Evolutionary conservation across 352 stramenopile genomes (phyloP).

Genomic region (Lagenidium giganteum): DNA sequence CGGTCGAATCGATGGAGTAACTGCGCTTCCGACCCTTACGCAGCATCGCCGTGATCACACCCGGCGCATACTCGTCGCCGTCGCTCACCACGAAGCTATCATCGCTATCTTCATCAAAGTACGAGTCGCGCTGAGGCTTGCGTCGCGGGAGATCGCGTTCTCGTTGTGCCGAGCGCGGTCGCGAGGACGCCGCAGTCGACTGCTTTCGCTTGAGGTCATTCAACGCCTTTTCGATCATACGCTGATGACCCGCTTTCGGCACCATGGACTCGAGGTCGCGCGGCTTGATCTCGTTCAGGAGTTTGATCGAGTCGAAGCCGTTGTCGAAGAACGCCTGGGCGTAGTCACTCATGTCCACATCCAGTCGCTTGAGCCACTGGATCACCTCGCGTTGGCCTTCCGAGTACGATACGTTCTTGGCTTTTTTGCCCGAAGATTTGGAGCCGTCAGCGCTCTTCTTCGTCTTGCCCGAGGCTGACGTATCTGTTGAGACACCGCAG

Average conservation of each 20-base stretch:
- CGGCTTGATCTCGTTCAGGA: slow-evolving; percentile 71
- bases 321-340: slow-evolving; percentile 83
- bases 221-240: slow-evolving; percentile 74
- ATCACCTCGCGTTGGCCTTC: slow-evolving; percentile 77
- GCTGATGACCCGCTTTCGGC: slow-evolving; percentile 81
- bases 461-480: slow-evolving; percentile 4
- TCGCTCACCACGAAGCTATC: slow-evolving; percentile 85
- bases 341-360: slow-evolving; percentile 84
- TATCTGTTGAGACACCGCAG: slow-evolving; percentile 34
- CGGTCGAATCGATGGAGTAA: slow-evolving; percentile 74
- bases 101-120: slow-evolving; percentile 83
- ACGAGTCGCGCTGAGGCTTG: slow-evolving; percentile 45
- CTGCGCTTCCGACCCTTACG: slow-evolving; percentile 63
- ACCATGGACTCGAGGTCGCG: slow-evolving; percentile 64
- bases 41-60: slow-evolving; percentile 77
- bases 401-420: slow-evolving; percentile 43
- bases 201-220: slow-evolving; percentile 73
- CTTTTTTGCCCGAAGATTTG: slow-evolving; percentile 8
- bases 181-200: slow-evolving; percentile 36
- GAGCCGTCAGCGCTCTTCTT: slow-evolving; percentile 14
- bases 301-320: slow-evolving; percentile 84
- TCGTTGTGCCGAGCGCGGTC: slow-evolving; percentile 24
- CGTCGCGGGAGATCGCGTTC: slow-evolving; percentile 12
- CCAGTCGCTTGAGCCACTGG: slow-evolving; percentile 64
- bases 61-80: slow-evolving; percentile 69